Evolutionary conservation across 2,329 filamentous ascomycete genomes (phyloP).

Genomic region (Cryphonectria parasitica): DNA sequence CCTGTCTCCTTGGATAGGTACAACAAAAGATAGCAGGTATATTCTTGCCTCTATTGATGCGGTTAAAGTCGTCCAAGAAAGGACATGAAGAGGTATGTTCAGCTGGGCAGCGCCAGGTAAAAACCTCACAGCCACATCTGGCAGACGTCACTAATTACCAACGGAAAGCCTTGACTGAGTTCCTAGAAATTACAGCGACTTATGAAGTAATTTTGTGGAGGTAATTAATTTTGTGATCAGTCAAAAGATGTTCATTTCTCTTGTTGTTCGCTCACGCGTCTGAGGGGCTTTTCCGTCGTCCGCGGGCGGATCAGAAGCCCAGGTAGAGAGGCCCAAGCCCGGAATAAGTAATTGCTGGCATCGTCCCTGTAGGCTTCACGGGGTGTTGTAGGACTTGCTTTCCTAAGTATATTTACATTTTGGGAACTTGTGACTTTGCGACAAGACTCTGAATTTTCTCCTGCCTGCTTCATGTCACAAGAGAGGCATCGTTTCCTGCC

Average conservation of each 20-base stretch:
- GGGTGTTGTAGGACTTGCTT: neutral
- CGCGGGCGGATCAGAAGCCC: neutral
- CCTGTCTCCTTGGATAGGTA: neutral
- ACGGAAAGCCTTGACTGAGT: neutral
- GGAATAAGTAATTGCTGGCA: neutral
- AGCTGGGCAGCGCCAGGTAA: neutral
- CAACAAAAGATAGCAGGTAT: neutral
- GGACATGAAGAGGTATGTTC: neutral
- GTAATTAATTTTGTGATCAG: neutral
- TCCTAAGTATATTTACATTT: neutral
- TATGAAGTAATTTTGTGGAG: neutral
- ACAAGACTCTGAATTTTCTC: no score
- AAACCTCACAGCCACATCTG: neutral
- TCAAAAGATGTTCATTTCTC: neutral
- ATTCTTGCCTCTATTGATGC: neutral
- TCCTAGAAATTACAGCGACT: neutral
- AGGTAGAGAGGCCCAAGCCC: neutral
- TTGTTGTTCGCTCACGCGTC: neutral
- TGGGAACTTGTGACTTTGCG: neutral
- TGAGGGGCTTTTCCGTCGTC: neutral
- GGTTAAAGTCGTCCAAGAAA: neutral
- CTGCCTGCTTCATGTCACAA: neutral
- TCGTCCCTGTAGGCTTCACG: neutral
- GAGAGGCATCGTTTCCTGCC: neutral
- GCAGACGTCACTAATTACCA: neutral